These are phyloP conservation scores for Acanthamoeba triangularis DNA, from an alignment of 208 protist genomes.

Conservation along the genomic window DNA sequence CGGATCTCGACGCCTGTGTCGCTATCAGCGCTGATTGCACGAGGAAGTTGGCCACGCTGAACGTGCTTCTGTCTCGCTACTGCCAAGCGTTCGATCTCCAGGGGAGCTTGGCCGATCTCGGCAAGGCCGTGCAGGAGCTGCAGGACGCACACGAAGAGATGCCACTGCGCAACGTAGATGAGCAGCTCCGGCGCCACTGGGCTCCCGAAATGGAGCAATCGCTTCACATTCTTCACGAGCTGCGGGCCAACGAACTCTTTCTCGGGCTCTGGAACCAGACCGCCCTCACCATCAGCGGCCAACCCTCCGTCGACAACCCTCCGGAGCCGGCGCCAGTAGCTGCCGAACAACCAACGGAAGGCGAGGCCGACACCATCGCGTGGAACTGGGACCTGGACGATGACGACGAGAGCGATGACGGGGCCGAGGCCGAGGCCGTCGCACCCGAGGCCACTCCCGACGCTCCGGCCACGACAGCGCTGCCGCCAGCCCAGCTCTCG, in stretches of 20 bases:
- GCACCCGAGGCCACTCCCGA: not conserved
- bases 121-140: slow-evolving; percentile 25
- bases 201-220: not conserved
- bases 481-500: not conserved
- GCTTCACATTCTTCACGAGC: not conserved
- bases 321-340: not conserved
- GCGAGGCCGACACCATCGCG: not conserved
- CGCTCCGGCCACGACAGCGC: not conserved
- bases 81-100: slow-evolving; percentile 16
- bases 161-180: not conserved
- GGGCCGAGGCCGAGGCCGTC: not conserved
- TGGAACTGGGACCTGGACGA: slow-evolving; percentile 14
- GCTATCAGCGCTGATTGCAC: not conserved
- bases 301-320: not conserved
- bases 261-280: slow-evolving; percentile 59
- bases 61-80: slow-evolving; percentile 43
- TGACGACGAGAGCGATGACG: not conserved
- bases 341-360: not conserved
- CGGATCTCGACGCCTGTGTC: not conserved
- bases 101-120: not conserved
- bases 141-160: not conserved
- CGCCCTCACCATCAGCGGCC: not conserved
- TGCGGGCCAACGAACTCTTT: slow-evolving; percentile 54
- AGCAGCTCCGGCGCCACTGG: not conserved
- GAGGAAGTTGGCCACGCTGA: not conserved